A percentile compares a stretch with the other conserved stretches of the same genome.
phyloP scores from a whole-genome alignment of 352 stramenopile species.

The Globisporangium takayamanum region DNA sequence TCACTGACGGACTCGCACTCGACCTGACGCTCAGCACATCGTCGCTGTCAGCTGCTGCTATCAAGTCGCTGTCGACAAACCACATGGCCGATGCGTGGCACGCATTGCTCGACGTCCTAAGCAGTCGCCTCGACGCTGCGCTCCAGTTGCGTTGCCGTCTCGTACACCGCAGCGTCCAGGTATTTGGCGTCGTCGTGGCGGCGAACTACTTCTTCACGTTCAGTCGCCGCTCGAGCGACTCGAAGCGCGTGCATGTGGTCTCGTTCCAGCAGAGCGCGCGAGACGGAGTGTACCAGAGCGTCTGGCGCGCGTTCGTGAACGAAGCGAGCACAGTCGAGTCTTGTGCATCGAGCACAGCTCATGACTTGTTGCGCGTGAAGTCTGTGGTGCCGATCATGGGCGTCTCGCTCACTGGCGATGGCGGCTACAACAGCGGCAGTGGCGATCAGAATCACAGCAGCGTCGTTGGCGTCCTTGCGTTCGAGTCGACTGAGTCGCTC shows the following conservation, averaged over 20 bases:
- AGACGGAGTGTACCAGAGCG: neutral
- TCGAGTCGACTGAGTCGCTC: neutral
- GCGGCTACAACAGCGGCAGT: neutral
- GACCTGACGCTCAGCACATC: conserved; percentile 1
- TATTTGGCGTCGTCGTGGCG: conserved; percentile 6
- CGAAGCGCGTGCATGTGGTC: conserved; percentile 3
- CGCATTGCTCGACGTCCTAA: conserved; percentile 6
- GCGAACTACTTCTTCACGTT: conserved; percentile 12
- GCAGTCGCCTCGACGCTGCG: conserved; percentile 4
- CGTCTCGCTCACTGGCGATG: neutral
- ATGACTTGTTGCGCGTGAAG: neutral
- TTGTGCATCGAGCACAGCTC: neutral
- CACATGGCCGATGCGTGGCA: conserved; percentile 9
- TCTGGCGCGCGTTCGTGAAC: conserved; percentile 8
- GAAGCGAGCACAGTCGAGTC: neutral
- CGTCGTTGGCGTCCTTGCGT: conserved; percentile 6
- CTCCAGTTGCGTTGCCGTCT: neutral
- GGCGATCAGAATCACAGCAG: neutral
- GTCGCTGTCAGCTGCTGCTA: neutral
- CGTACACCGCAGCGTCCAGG: conserved; percentile 2
- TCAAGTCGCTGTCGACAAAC: conserved; percentile 4
- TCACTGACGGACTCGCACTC: conserved; percentile 6
- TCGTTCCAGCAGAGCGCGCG: neutral
- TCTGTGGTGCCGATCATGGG: conserved; percentile 10
- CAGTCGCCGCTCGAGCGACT: neutral